Evolutionary conservation across 129 eudicot genomes (phyloP), one percentile per base, ranked within the genome.

Genomic region (Flaveria trinervia): DNA sequence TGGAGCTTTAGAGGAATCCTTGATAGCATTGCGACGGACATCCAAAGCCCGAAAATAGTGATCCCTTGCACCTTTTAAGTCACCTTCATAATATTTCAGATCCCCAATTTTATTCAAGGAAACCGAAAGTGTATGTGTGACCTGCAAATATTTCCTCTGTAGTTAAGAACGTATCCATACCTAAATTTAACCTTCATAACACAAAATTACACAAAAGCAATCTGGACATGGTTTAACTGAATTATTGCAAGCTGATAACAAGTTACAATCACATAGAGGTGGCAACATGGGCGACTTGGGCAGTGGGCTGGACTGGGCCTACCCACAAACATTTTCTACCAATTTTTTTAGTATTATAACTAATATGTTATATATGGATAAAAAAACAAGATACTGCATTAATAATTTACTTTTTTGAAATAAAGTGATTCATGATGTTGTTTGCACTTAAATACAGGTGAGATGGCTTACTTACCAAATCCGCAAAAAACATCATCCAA

Each of bases 91-190:
- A 69, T 90, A 92, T 82, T 90, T 89, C 3, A 92, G 83, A 76
- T 92, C 98, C 66, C 98, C 98, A 49, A 92, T 90, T 82, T 92
- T 92, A 83, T 92, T 92, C 59, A 88, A 87, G 7, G 98, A 92
- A 66, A 92, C 91, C 17, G 96, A 92, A 57, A 92, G 98, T 2
- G 98, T 90, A 82, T 90, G 98, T 65, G 79, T 86, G 70, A 92
- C 86, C 96, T 92, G 96, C 84, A 83, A 28, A 79, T 39, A 79
- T 51, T 57, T 23, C 18, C 15, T 57, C 62, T 36, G 15, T 6
- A 3, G 33, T 73, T 70, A 61, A 68, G 55, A 45, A n/a, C 1
- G 5, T 25, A 39, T 41, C 46, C 4, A 4, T n/a, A 76, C 49
- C 67, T 75, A 72, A 46, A 52, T 26, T 0, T 43, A 39, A 61